phyloP scores from a whole-genome alignment of 768 basidiomycete species.

The Suillus spraguei region DNA sequence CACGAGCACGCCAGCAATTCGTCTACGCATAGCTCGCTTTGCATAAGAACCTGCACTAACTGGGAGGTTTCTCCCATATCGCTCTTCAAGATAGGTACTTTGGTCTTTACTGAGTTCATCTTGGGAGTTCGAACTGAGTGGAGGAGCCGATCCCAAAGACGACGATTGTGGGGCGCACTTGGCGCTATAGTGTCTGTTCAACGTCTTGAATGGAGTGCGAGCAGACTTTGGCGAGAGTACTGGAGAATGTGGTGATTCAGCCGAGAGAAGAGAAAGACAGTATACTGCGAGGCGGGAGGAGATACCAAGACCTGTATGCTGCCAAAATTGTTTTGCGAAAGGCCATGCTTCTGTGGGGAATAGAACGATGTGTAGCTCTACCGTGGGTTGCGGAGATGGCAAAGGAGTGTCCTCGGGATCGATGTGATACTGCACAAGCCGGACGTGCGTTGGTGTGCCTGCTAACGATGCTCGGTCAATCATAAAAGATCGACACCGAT shows the following conservation, averaged over 20 bases:
- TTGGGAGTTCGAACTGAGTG: conserved; percentile 10
- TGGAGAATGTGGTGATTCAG: conserved; percentile 32
- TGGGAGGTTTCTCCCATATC: conserved; percentile 91
- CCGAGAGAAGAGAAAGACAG: conserved; percentile 70
- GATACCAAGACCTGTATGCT: conserved; percentile 89
- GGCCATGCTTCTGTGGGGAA: conserved; percentile 63
- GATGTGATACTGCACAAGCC: conserved; percentile 72
- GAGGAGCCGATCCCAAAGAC: conserved; percentile 15
- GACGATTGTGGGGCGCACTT: conserved; percentile 20
- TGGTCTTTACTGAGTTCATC: conserved; percentile 68
- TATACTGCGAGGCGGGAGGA: conserved; percentile 86
- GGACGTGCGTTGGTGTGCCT: conserved; percentile 47
- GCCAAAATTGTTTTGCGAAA: conserved; percentile 92
- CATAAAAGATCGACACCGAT: conserved; percentile 76
- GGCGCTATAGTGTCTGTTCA: conserved; percentile 61
- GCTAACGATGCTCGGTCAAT: conserved; percentile 46
- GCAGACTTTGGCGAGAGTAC: conserved; percentile 19
- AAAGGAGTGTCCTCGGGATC: conserved; percentile 53
- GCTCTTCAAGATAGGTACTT: conserved; percentile 83
- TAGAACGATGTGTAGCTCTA: conserved; percentile 81
- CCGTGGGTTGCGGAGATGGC: conserved; percentile 13
- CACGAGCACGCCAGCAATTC: conserved; percentile 86
- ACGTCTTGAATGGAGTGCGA: conserved; percentile 43
- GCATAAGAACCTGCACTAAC: conserved; percentile 71
- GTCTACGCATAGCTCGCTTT: conserved; percentile 82